phyloP scores from a whole-genome alignment of 2,329 filamentous ascomycete species.

The Fusarium illudens region DNA sequence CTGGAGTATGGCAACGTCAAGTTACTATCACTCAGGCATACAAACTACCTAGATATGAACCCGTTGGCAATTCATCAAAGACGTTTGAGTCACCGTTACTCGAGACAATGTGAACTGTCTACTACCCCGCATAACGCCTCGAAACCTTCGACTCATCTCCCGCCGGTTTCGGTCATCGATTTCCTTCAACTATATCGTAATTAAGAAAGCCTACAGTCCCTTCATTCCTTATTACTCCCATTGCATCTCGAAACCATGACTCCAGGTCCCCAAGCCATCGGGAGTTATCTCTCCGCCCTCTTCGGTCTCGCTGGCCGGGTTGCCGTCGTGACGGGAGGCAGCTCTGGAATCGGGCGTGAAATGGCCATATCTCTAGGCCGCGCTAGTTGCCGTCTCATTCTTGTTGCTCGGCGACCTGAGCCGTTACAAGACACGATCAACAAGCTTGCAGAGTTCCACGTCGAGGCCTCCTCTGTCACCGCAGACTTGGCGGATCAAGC shows the following conservation, averaged over 20 bases:
- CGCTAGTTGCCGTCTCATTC: slow-evolving; percentile 43
- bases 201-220: too few species aligned
- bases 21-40: too few species aligned
- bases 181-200: neutral
- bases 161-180: neutral
- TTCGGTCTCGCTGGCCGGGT: slow-evolving; percentile 44
- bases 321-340: slow-evolving; percentile 47
- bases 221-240: neutral
- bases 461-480: slow-evolving; percentile 34
- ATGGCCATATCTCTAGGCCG: slow-evolving; percentile 45
- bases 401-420: slow-evolving; percentile 42
- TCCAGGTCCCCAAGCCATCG: slow-evolving; percentile 9
- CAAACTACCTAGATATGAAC: too few species aligned
- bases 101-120: neutral
- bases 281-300: slow-evolving; percentile 41
- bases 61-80: too few species aligned
- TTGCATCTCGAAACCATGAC: slow-evolving; percentile 6
- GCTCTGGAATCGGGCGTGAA: slow-evolving; percentile 47
- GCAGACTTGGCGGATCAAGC: slow-evolving; percentile 29
- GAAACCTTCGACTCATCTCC: neutral
- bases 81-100: neutral
- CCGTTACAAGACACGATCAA: slow-evolving; percentile 38
- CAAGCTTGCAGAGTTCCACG: slow-evolving; percentile 37
- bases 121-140: neutral
- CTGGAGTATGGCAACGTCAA: too few species aligned